Conservation (phyloP, 2,329 filamentous ascomycete genomes). For the Trichoderma aggressivum region DNA sequence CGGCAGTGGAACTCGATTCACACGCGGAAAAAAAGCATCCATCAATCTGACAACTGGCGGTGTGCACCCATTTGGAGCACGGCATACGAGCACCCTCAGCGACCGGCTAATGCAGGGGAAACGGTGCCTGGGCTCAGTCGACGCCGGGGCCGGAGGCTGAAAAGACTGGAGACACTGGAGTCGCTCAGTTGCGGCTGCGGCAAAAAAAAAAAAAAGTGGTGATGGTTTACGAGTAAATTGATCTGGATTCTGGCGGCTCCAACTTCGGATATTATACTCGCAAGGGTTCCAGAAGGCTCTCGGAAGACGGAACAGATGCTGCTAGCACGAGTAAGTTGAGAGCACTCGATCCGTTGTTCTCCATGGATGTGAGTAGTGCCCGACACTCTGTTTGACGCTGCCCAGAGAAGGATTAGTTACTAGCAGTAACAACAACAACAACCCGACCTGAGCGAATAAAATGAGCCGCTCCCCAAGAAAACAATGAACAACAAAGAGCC, state of each 20-base stretch:
- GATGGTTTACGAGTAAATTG: not conserved
- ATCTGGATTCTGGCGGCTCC: not conserved
- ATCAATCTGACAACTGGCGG: conserved; percentile 7
- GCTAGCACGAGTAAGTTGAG: not conserved
- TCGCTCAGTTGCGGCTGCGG: not conserved
- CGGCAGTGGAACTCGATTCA: not conserved
- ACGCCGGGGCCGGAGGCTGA: not conserved
- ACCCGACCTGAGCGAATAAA: not conserved
- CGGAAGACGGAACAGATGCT: not conserved
- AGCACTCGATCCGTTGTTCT: not conserved
- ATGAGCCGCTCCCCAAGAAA: not conserved
- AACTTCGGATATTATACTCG: not conserved
- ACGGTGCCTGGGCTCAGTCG: not conserved
- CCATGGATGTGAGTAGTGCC: not conserved
- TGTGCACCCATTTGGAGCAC: not conserved
- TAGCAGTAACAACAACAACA: no score
- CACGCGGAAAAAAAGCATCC: not conserved
- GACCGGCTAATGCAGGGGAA: conserved; percentile 17
- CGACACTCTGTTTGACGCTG: not conserved
- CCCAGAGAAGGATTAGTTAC: not conserved
- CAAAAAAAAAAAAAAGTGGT: not conserved
- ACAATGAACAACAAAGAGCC: not conserved
- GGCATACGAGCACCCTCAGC: not conserved
- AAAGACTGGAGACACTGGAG: not conserved
- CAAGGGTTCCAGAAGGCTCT: not conserved